Base-by-base conservation (phyloP, 306 rosid genomes). In the Luffa aegyptiaca region DNA sequence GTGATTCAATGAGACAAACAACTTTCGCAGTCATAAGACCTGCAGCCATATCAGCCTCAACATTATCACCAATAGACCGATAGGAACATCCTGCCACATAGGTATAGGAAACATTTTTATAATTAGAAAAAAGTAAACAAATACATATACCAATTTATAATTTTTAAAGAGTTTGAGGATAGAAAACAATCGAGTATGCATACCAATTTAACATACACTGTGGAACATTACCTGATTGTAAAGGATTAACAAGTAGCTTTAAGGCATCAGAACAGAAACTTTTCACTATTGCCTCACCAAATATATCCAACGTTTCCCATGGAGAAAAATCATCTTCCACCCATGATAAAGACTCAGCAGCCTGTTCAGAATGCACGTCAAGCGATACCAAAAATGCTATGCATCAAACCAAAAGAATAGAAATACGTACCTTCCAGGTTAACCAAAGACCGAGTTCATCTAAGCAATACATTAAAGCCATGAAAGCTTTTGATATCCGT, bases 391-490 rank as follows among this genome's bases (percentile, higher is more conserved):
- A 79, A 51, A 83, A 79, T 80, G 51, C 63, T 49, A 76, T 5
- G 61, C 41, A 52, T 3, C 41, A 77, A 75, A 66, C 70, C 36
- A 65, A 0, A 63, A 51, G 39, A 70, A 68, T n/a, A 53, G 5
- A 48, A 74, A 63, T 20, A 39, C 81, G 61, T 82, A 94, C 98
- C 97, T 94, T 88, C 73, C 85, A 73, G 82, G 97, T 87, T 80
- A 86, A 80, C 92, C 93, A 91, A 84, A 87, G 71, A 78, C 98
- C 98, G 65, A 94, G 91, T 12, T 90, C 95, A 49, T 84, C 90
- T 86, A 90, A 59, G 85, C 97, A 92, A 84, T 80, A 94, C 18
- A 82, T 51, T 13, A 91, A 51, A 68, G 85, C 70, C 31, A 66
- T 57, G 79, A 41, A 84, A 49, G 83, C 62, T 85, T 86, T 94